phyloP scores from a whole-genome alignment of 192 early-diverging fungal genomes.

The Mortierella hygrophila region DNA sequence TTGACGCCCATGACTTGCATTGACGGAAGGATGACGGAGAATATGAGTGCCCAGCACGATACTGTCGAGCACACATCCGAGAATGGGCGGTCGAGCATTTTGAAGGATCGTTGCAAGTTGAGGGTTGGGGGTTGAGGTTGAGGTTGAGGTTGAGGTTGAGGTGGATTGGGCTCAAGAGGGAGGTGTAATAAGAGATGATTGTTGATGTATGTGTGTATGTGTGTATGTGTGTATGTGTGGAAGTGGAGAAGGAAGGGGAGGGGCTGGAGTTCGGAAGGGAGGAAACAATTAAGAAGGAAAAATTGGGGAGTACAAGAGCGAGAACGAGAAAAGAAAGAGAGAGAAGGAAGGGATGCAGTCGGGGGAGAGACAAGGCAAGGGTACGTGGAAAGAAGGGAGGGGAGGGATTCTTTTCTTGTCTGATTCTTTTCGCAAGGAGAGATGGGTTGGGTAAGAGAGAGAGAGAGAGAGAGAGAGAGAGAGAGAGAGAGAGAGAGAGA shows the following conservation, averaged over 20 bases:
- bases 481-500: background rate
- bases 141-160: background rate
- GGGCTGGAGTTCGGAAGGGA: background rate
- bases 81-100: conserved; percentile 38
- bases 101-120: background rate
- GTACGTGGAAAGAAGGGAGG: no score
- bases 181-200: background rate
- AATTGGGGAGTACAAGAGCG: no score
- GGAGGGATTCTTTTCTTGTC: background rate
- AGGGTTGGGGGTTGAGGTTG: background rate
- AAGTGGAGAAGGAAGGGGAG: no score
- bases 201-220: background rate
- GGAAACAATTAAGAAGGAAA: background rate
- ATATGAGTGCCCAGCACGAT: conserved; percentile 45
- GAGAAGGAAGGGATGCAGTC: background rate
- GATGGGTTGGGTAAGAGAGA: background rate
- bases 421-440: background rate
- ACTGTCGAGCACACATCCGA: conserved; percentile 47
- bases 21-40: conserved; percentile 48
- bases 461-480: background rate
- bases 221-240: background rate
- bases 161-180: no score
- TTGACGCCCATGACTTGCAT: conserved; percentile 35
- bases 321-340: background rate
- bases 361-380: background rate